Conservation (phyloP, 768 basidiomycete genomes). For the Mycena haematopus region DNA sequence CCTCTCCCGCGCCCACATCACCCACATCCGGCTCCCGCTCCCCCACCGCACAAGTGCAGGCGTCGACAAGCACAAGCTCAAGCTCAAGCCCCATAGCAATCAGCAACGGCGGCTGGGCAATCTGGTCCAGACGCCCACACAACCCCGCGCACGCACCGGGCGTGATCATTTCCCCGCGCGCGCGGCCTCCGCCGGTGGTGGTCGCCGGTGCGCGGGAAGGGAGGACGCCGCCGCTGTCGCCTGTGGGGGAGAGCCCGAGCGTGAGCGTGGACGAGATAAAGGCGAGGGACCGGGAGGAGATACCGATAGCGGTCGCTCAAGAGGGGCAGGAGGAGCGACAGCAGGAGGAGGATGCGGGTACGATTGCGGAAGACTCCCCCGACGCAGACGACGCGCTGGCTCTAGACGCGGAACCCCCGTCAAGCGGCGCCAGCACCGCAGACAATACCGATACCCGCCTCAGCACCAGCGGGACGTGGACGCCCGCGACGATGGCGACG, state of each 20-base stretch:
- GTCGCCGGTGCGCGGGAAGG: slow-evolving; percentile 60
- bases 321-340: too few relatives aligned
- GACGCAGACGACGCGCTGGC: not conserved
- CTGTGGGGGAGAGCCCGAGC: not conserved
- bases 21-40: not conserved
- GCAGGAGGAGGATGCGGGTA: not conserved
- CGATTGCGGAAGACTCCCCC: too few relatives aligned
- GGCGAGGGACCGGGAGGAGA: too few relatives aligned
- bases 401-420: not conserved
- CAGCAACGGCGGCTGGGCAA: slow-evolving; percentile 52
- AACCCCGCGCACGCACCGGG: slow-evolving; percentile 70
- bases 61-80: not conserved
- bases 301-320: too few relatives aligned
- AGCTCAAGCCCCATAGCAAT: not conserved
- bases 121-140: slow-evolving; percentile 76
- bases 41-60: not conserved
- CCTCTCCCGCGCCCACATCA: too few relatives aligned
- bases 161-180: slow-evolving; percentile 71
- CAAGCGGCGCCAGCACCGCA: not conserved
- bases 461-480: slow-evolving; percentile 30
- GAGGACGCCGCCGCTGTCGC: slow-evolving; percentile 52
- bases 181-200: slow-evolving; percentile 66
- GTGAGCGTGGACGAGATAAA: not conserved
- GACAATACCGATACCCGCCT: not conserved
- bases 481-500: slow-evolving; percentile 44